phyloP scores from a whole-genome alignment of 805 yeast species.

The Ogataea methanolica region DNA sequence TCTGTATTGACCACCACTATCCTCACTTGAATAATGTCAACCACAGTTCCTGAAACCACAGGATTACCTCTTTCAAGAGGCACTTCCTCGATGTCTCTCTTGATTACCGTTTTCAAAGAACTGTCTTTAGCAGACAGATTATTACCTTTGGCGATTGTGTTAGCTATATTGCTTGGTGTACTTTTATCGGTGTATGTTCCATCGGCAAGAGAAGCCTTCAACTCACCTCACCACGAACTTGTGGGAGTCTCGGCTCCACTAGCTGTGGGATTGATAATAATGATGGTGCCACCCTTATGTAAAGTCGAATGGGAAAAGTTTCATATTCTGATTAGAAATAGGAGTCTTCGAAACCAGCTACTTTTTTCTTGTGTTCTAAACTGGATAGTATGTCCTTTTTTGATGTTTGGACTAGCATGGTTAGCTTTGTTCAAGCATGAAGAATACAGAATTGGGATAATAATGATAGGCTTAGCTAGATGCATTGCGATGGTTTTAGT shows the following conservation, averaged over 20 bases:
- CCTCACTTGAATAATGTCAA: no score
- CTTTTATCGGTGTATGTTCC: constrained; percentile 40
- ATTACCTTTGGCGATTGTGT: constrained; percentile 21
- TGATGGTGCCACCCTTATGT: constrained; percentile 57
- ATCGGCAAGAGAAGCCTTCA: constrained; percentile 31
- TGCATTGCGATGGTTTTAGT: constrained; percentile 61
- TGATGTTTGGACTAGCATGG: constrained; percentile 58
- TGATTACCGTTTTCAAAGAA: background rate
- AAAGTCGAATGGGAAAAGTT: constrained; percentile 49
- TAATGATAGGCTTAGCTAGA: constrained; percentile 55
- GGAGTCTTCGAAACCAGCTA: constrained; percentile 14
- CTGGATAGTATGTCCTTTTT: constrained; percentile 53
- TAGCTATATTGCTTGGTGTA: constrained; percentile 35
- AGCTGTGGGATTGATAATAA: constrained; percentile 47
- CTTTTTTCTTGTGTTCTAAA: constrained; percentile 39
- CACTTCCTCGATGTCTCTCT: no score
- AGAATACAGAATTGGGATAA: constrained; percentile 51
- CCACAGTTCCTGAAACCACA: no score
- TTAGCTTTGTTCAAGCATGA: constrained; percentile 39
- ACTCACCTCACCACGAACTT: constrained; percentile 14
- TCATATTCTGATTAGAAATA: no score
- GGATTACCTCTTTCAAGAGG: no score
- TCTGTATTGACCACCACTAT: no score
- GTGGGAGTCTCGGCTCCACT: constrained; percentile 36
- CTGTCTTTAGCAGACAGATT: constrained; percentile 33